Percentiles rank a stretch among this genome's conserved stretches.
These are phyloP conservation scores for Saccharomyces eubayanus DNA, from an alignment of 805 yeast species.

Conservation along the genomic window DNA sequence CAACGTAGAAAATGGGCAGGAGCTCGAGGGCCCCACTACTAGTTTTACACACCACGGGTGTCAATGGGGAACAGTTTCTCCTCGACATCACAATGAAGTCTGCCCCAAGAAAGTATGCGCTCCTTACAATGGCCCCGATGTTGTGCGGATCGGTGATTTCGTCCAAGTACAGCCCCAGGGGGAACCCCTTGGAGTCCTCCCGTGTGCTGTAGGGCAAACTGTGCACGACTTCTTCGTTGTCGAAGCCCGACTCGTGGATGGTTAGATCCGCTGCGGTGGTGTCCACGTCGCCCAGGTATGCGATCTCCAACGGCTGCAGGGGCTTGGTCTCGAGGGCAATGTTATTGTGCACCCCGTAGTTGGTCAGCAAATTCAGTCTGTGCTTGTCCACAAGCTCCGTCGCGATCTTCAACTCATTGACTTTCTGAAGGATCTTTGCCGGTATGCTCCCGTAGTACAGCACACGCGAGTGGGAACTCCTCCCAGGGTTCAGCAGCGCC, in stretches of 20 bases:
- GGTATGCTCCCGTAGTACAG: constrained; percentile 37
- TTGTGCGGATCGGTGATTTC: constrained; percentile 83
- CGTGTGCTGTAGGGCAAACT: constrained; percentile 23
- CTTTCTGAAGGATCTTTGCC: constrained; percentile 39
- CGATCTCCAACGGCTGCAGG: constrained; percentile 18
- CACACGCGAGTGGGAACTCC: constrained; percentile 46
- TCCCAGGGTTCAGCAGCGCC: constrained; percentile 49
- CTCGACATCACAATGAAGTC: constrained; percentile 68
- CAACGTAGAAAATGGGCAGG: constrained; percentile 49
- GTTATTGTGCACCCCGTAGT: constrained; percentile 74
- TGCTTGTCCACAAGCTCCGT: constrained; percentile 29
- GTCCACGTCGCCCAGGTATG: constrained; percentile 26
- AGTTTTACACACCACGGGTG: constrained; percentile 72
- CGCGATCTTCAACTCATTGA: constrained; percentile 31
- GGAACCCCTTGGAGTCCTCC: constrained; percentile 32
- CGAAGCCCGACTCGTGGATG: constrained; percentile 9
- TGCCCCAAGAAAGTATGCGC: constrained; percentile 75
- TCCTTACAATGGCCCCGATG: constrained; percentile 72
- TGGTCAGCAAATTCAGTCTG: constrained; percentile 51
- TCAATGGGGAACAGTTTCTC: constrained; percentile 61
- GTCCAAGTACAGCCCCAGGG: constrained; percentile 69
- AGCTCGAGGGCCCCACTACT: constrained; percentile 80
- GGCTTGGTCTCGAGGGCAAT: constrained; percentile 58
- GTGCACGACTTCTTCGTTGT: constrained; percentile 12
- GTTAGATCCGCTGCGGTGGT: constrained; percentile 11